Conservation (phyloP, 352 stramenopile species). For the Phytophthora ramorum region DNA sequence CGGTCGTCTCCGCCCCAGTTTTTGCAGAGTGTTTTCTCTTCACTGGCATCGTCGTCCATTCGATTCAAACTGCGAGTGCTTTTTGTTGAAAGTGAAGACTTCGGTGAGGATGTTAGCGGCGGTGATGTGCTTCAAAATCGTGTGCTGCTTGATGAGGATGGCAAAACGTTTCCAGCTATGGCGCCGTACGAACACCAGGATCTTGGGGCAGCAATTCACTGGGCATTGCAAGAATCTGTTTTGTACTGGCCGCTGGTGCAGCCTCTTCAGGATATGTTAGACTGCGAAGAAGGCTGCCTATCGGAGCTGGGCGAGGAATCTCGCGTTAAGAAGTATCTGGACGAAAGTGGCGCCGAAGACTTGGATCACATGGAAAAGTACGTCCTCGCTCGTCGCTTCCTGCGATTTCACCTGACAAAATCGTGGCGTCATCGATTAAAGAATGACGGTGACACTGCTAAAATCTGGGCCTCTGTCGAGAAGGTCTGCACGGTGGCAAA, state of each 20-base stretch:
- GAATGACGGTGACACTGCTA: constrained; percentile 24
- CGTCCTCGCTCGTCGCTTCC: constrained; percentile 58
- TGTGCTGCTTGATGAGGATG: constrained; percentile 31
- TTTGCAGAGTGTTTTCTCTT: constrained; percentile 60
- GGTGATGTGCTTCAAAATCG: constrained; percentile 11
- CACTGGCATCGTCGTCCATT: constrained; percentile 55
- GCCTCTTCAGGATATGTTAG: constrained; percentile 34
- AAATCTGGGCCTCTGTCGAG: constrained; percentile 45
- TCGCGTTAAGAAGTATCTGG: constrained; percentile 13
- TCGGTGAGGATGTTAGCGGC: constrained; percentile 20
- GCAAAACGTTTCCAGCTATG: constrained; percentile 33
- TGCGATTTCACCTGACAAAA: constrained; percentile 53
- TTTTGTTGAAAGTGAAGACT: constrained; percentile 68
- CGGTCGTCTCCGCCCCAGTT: constrained; percentile 33
- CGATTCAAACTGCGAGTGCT: constrained; percentile 69
- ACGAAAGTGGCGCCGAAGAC: constrained; percentile 44
- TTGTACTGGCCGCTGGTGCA: constrained; percentile 46
- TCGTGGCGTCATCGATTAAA: constrained; percentile 26
- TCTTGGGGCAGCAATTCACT: constrained; percentile 79
- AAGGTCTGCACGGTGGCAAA: constrained; percentile 52
- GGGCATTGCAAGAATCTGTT: constrained; percentile 61
- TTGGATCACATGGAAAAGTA: constrained; percentile 63
- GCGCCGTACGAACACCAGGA: constrained; percentile 75
- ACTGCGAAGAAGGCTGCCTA: not conserved
- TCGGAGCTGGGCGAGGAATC: constrained; percentile 7